Conservation (phyloP, 768 basidiomycete genomes). For the Strobilomyces echinocephalus region DNA sequence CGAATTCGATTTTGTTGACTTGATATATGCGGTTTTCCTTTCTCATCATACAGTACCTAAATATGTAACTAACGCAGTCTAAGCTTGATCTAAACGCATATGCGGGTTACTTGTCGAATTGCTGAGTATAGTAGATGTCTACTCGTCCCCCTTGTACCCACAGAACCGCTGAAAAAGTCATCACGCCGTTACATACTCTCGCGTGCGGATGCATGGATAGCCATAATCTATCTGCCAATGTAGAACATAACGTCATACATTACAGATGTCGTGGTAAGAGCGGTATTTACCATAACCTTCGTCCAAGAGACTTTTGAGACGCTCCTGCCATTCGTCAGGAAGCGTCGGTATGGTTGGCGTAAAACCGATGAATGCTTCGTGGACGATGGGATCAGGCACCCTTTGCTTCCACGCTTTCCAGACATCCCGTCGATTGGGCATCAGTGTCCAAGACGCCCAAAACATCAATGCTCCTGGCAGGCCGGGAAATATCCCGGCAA, state of each 20-base stretch:
- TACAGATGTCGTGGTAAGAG: neutral
- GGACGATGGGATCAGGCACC: slow-evolving; percentile 14
- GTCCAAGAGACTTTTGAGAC: slow-evolving; percentile 9
- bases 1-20: no score
- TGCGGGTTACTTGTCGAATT: no score
- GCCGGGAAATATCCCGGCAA: slow-evolving; percentile 9
- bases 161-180: no score
- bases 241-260: neutral
- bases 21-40: neutral
- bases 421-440: slow-evolving; percentile 14
- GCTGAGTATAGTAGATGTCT: no score
- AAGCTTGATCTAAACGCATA: no score
- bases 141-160: no score
- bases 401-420: slow-evolving; percentile 16
- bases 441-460: slow-evolving; percentile 12
- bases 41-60: neutral
- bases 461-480: slow-evolving; percentile 15
- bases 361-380: slow-evolving; percentile 11
- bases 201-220: no score
- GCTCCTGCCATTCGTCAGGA: slow-evolving; percentile 7
- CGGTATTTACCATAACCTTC: slow-evolving; percentile 2
- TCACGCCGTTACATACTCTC: no score
- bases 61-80: no score
- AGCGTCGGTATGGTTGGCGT: slow-evolving; percentile 16
- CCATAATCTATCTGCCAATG: no score